Percentiles rank a stretch among this genome's conserved stretches.
These are phyloP conservation scores for Lactifluus rugatus DNA, from an alignment of 768 basidiomycete species.

Conservation along the genomic window DNA sequence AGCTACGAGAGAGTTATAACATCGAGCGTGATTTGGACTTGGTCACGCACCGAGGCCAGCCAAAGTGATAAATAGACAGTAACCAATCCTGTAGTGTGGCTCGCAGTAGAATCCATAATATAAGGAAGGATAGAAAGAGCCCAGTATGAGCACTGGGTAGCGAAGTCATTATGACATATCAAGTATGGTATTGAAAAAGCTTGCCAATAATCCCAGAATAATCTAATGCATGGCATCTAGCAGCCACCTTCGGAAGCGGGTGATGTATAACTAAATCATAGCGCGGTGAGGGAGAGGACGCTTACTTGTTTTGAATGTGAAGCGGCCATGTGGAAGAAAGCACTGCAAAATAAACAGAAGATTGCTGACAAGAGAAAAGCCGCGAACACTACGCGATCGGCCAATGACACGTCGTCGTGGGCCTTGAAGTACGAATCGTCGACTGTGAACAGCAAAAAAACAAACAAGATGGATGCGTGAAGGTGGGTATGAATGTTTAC, in stretches of 20 bases:
- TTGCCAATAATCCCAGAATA: constrained; percentile 71
- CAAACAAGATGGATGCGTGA: constrained; percentile 55
- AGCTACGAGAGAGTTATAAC: constrained; percentile 28
- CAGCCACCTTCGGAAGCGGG: constrained; percentile 38
- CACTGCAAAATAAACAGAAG: constrained; percentile 63
- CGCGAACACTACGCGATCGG: constrained; percentile 48
- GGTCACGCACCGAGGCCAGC: constrained; percentile 48
- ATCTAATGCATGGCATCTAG: constrained; percentile 55
- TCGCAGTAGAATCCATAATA: constrained; percentile 75
- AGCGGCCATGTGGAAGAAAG: constrained; percentile 59
- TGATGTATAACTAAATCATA: neutral
- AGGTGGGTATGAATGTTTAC: constrained; percentile 86
- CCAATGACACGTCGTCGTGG: constrained; percentile 48
- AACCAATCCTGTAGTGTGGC: constrained; percentile 40
- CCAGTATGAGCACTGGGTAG: constrained; percentile 50
- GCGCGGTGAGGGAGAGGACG: neutral
- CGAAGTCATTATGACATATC: constrained; percentile 10
- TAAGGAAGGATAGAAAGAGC: constrained; percentile 68
- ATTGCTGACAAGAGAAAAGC: constrained; percentile 63
- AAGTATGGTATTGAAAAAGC: constrained; percentile 15
- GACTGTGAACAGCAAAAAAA: constrained; percentile 44
- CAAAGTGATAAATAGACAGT: constrained; percentile 41
- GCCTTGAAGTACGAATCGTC: constrained; percentile 40
- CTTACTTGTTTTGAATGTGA: constrained; percentile 67
- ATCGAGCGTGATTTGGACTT: neutral